Base-by-base conservation (phyloP, 768 basidiomycete genomes). In the Amanita rubescens region DNA sequence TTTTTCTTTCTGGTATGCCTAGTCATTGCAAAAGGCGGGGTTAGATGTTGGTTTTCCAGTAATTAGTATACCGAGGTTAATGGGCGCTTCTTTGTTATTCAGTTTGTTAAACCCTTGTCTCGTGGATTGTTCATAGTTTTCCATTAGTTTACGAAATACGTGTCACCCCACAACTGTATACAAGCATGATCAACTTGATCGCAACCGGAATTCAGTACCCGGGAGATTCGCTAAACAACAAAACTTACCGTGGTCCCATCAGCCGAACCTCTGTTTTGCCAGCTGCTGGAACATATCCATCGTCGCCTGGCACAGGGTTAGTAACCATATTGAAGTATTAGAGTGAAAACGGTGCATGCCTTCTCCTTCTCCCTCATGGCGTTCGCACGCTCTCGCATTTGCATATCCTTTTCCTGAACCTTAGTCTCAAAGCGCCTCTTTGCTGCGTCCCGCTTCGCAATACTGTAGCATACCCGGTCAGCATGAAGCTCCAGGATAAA, bases 201-300 rank as follows among this genome's bases (percentile, higher is more conserved):
- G 32, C n/a, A 34, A 15, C 19, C 38, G 4, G 34, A 49, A 39
- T 35, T 9, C 8, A 5, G 3, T 41, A 17, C 24, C 4, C 19
- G 24, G 9, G n/a, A 34, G 25, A 46, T 9, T n/a, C n/a, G 25
- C 15, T 19, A 34, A 15, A n/a, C 2, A n/a, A 5, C 8, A 20
- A 33, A 46, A 37, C 5, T 19, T 53, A 38, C 19, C 34, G 24
- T 27, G 20, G 37, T 38, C 15, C 17, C 4, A 19, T 77, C 67
- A 91, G 27, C 91, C 92, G 60, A 90, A 95, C 53, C 88, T 74
- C 62, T 88, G 77, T 65, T 88, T 92, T n/a, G 93, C 94, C 64
- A 95, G 71, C 59, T 86, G 82, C 69, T 89, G 89, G 68, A 96
- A 93, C 92, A 94, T 94, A 54, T 91, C 91, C 91, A 97, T 97